Evolutionary conservation across 176 grass and related monocot genomes (phyloP), one percentile per base, ranked within the genome.

Genomic region (Oryza australiensis): DNA sequence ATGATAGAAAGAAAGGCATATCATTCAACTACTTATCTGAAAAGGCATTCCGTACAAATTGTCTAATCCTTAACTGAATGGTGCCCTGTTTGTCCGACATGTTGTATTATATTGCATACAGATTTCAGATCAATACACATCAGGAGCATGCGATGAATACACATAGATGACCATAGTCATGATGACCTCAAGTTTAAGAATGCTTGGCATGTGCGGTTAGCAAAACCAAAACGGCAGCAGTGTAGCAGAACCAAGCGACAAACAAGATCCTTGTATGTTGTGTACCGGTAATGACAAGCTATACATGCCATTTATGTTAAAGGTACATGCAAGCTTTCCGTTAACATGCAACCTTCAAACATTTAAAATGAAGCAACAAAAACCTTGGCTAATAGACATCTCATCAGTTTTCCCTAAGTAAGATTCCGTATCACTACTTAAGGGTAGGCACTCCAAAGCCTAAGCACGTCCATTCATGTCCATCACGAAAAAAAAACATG

Each of bases 1-100:
- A 53, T 66, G 14, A 80, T 43, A 24, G 57, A 23, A 75, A 80
- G 8, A 72, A 66, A 89, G 68, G 26, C 14, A 82, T 49, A 3
- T 42, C 15, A 12, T 14, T 67, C 68, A 41, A 75, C 32, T 86
- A 66, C 27, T 45, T 70, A 29, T 55, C 48, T n/a, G 12, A 40
- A 60, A 80, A 77, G 62, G 12, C 11, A 22, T 69, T 74, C 48
- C 4, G 3, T 53, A 24, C 30, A 11, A 5, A 40, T 38, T 12
- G 9, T 59, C 16, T 72, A 84, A 80, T 78, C 15, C n/a, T 22
- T 66, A 69, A 43, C 26, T 64, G 32, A 64, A 62, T 15, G 2
- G 13, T 14, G 10, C 37, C 20, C 13, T 77, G 62, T 45, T 73
- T 72, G 37, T 67, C 14, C n/a, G 23, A 62, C 34, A n/a, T 73